Conservation (phyloP, 192 early-diverging fungal species). For the Coemansia aciculifera region DNA sequence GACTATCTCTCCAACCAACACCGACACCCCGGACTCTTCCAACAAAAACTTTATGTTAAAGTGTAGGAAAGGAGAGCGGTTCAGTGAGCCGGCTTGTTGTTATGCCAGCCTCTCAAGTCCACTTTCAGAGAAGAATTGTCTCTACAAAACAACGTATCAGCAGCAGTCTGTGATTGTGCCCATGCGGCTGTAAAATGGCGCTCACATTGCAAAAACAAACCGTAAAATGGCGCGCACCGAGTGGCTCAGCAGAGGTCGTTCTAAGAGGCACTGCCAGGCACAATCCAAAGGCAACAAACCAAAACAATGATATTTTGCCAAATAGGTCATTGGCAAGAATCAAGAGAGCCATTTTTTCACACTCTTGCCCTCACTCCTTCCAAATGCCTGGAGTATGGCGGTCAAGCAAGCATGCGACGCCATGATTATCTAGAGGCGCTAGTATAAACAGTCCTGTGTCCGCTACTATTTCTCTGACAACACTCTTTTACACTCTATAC, state of each 20-base stretch:
- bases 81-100: background rate
- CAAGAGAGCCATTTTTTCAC: slow-evolving; percentile 1
- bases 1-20: background rate
- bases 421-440: background rate
- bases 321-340: slow-evolving; percentile 10
- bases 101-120: background rate
- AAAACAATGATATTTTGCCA: slow-evolving; percentile 6
- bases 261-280: background rate
- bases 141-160: background rate
- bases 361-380: background rate
- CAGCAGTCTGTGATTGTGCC: background rate
- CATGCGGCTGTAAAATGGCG: background rate
- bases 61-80: background rate
- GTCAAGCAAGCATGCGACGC: background rate
- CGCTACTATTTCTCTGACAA: slow-evolving; percentile 3
- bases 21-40: background rate
- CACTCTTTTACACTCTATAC: slow-evolving; percentile 7
- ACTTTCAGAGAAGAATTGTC: background rate
- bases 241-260: slow-evolving; percentile 4
- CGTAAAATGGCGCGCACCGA: background rate
- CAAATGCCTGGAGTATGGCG: background rate
- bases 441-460: slow-evolving; percentile 3
- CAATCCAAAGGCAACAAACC: slow-evolving; percentile 10
- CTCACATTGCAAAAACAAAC: slow-evolving; percentile 1
- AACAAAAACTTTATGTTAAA: background rate